phyloP scores from a whole-genome alignment of 331 rosid genomes.

The Ulmus americana region DNA sequence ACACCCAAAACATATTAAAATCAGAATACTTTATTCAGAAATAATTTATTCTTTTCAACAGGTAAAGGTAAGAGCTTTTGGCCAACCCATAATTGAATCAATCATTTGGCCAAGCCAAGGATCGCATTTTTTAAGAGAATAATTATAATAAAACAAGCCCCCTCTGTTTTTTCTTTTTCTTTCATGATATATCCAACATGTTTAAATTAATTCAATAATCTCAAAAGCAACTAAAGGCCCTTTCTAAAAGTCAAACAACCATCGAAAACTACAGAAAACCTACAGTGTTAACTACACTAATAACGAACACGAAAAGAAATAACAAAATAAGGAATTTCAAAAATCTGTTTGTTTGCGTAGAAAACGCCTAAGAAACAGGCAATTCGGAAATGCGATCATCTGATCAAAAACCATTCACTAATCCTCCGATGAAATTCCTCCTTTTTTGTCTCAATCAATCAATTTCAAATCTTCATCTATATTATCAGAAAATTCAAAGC shows the following conservation, averaged over 20 bases:
- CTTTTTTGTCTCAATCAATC: neutral
- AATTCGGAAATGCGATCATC: neutral
- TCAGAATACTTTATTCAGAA: neutral
- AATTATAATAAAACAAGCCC: neutral
- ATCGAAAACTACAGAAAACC: no score
- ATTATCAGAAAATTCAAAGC: slow-evolving; percentile 3
- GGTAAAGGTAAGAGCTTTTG: neutral
- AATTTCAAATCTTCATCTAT: neutral
- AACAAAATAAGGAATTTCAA: neutral
- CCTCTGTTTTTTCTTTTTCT: neutral
- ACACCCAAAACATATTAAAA: neutral
- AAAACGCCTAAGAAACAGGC: neutral
- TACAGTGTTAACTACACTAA: no score
- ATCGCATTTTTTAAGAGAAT: neutral
- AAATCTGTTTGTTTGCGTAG: slow-evolving; percentile 1
- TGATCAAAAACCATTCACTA: neutral
- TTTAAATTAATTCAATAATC: no score
- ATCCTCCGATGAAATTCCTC: no score
- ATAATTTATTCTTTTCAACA: neutral
- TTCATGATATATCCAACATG: neutral
- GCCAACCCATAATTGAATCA: neutral
- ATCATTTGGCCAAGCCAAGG: neutral
- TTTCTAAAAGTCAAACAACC: no score
- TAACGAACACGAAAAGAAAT: no score
- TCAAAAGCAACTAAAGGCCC: no score